Conservation (phyloP, 2,329 filamentous ascomycete species). For the Penicillium sp. region DNA sequence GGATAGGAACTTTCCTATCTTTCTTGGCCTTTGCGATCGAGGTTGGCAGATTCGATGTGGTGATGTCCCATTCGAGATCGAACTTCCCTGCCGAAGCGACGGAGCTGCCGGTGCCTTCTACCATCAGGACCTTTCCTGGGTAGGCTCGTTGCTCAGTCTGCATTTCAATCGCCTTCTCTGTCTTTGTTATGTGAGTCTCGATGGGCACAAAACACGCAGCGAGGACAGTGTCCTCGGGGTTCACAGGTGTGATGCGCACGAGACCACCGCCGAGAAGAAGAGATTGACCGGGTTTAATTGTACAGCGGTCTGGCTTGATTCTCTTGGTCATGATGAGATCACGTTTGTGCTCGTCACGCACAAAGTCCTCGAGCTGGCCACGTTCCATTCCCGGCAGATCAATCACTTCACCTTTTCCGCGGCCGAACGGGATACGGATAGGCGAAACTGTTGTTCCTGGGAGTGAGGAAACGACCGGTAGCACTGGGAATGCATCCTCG, state of each 20-base stretch:
- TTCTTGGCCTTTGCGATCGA: constrained; percentile 60
- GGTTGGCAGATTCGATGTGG: constrained; percentile 68
- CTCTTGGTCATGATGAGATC: constrained; percentile 74
- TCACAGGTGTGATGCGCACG: constrained; percentile 75
- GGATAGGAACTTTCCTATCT: constrained; percentile 54
- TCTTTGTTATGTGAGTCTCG: constrained; percentile 68
- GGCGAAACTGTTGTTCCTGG: constrained; percentile 93
- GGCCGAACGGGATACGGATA: constrained; percentile 85
- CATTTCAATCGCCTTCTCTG: constrained; percentile 70
- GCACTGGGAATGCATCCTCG: constrained; percentile 70
- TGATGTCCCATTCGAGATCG: constrained; percentile 74
- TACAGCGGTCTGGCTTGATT: constrained; percentile 65
- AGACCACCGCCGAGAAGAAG: constrained; percentile 80
- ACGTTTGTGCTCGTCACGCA: constrained; percentile 60
- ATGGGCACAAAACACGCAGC: constrained; percentile 85
- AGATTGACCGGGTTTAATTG: constrained; percentile 70
- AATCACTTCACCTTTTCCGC: constrained; percentile 80
- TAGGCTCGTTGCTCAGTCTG: constrained; percentile 60
- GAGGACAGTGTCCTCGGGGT: constrained; percentile 61
- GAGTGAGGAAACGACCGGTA: constrained; percentile 79
- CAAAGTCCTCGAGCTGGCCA: constrained; percentile 64
- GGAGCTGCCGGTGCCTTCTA: constrained; percentile 52
- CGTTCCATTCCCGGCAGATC: constrained; percentile 83
- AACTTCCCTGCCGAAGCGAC: constrained; percentile 70
- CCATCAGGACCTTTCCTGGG: constrained; percentile 59